A percentile compares a stretch with the other conserved stretches of the same genome.
phyloP scores from a whole-genome alignment of 2,329 filamentous ascomycete genomes.

The Hymenoscyphus fructigenus region DNA sequence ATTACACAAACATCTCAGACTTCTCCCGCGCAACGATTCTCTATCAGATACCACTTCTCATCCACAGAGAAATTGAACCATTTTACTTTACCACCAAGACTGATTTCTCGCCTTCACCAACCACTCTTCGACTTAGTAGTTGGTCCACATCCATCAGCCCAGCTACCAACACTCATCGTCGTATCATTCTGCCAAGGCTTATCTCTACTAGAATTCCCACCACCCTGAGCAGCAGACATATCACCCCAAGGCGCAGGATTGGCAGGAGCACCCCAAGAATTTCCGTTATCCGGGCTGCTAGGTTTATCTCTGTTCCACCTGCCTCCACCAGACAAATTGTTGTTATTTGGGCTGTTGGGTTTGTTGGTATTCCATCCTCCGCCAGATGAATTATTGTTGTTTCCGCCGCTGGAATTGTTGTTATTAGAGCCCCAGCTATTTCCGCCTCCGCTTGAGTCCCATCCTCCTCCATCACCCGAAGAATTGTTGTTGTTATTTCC shows the following conservation, averaged over 20 bases:
- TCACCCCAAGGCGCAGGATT: conserved; percentile 21
- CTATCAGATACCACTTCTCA: not conserved
- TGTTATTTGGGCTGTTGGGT: conserved; percentile 7
- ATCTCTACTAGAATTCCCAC: conserved; percentile 4
- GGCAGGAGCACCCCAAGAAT: conserved; percentile 15
- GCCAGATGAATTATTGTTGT: conserved; percentile 4
- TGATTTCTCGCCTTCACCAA: not conserved
- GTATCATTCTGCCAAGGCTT: conserved; percentile 16
- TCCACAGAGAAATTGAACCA: not conserved
- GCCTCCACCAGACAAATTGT: not conserved
- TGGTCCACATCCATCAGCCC: conserved; percentile 10
- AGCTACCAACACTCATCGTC: conserved; percentile 19
- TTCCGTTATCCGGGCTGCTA: conserved; percentile 2
- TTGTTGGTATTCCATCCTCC: not conserved
- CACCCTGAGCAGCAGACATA: conserved; percentile 20
- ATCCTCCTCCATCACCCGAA: no score
- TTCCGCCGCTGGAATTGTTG: conserved; percentile 8
- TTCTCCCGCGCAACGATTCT: not conserved
- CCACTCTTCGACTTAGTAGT: not conserved
- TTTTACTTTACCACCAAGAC: not conserved
- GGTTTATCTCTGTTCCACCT: not conserved
- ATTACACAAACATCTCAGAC: not conserved
- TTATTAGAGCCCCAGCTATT: not conserved
- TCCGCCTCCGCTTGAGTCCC: not conserved
- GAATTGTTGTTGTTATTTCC: not conserved